Conservation (phyloP, 176 grass and related monocot genomes). For the Triticum monococcum region DNA sequence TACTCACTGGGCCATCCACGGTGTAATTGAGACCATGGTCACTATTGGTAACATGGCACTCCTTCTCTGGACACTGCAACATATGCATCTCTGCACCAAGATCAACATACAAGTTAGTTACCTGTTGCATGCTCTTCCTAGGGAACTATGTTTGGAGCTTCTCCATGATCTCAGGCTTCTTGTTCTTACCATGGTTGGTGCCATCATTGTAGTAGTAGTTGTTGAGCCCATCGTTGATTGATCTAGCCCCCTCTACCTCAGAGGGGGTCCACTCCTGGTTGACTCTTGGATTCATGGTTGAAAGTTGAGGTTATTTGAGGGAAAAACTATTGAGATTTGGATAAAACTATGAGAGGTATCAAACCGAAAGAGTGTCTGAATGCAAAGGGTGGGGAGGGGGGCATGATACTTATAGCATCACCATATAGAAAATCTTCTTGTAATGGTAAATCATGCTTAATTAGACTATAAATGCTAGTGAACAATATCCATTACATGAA, state of each 20-base stretch:
- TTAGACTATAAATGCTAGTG: too few species aligned
- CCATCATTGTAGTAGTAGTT: too few species aligned
- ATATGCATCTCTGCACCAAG: not conserved
- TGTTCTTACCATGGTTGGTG: not conserved
- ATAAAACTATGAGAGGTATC: too few species aligned
- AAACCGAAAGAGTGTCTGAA: too few species aligned
- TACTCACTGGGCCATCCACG: not conserved
- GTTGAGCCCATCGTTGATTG: not conserved
- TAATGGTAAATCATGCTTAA: too few species aligned
- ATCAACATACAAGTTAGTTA: constrained; percentile 24
- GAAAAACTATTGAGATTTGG: too few species aligned
- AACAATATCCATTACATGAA: too few species aligned
- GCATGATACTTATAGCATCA: too few species aligned
- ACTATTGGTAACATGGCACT: not conserved
- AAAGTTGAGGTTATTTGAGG: too few species aligned
- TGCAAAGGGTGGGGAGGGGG: too few species aligned
- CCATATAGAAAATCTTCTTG: too few species aligned
- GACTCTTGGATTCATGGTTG: not conserved
- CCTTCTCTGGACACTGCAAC: not conserved
- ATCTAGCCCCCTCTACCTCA: not conserved
- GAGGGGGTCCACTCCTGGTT: constrained; percentile 1
- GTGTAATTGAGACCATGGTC: not conserved
- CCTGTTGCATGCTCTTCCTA: not conserved
- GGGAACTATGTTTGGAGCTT: not conserved
- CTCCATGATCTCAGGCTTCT: not conserved